Base-by-base conservation (phyloP, 192 early-diverging fungal genomes). In the Bifiguratus adelaidae region DNA sequence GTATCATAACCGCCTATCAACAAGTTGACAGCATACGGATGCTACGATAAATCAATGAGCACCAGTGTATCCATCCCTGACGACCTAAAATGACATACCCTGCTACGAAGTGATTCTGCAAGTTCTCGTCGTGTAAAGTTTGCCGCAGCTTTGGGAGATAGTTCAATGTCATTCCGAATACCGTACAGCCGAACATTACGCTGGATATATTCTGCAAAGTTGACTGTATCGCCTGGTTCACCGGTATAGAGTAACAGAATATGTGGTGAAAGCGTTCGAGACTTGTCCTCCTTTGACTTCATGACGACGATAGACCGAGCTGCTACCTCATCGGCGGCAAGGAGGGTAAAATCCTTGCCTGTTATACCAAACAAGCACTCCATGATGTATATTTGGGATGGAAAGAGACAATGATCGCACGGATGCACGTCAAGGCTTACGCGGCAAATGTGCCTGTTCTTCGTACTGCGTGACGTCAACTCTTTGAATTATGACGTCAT, bases 181-280 rank as follows among this genome's bases (percentile, higher is more conserved):
- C 82, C 82, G 59, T 91, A 90, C 13, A 98, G 75, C 63, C 83
- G 79, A 45, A 91, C 76, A 55, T 95, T 98, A 48, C 83, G 71
- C 60, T 94, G 87, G 52, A 98, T 85, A 65, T 89, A 98, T 69
- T 98, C 95, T 24, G 90, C 81, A 74, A 95, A 98, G 51, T 92
- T 82, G 20, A 84, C 82, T 4, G 88, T 86, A 57, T 98, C 95
- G 40, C 92, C 92, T 3, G 86, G 70, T 66, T 91, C 92, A 47
- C 95, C 95, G 24, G 82, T 68, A 50, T 83, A 92, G 27, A 91
- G 53, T 80, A 98, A 75, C 8, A 93, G 48, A 3, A 81, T 85
- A 52, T 91, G 78, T 44, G 80, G 65, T 65, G 82, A 90, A 38
- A 98, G 73, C 15, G 74, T 70, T 41, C 86, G 78, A 22, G 86